Conservation (phyloP, 306 rosid genomes). For the Cercis canadensis region DNA sequence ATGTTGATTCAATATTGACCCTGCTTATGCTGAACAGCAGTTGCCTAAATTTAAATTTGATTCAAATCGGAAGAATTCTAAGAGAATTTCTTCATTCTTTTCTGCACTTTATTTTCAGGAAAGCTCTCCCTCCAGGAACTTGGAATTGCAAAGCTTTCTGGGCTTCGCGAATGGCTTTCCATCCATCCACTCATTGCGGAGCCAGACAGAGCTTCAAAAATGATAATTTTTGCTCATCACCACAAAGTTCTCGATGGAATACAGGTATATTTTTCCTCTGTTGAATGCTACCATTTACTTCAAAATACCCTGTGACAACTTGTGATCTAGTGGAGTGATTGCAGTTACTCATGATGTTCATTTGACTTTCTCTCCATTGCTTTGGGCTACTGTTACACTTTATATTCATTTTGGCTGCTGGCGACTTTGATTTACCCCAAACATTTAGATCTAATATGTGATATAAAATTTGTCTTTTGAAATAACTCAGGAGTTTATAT, state of each 20-base stretch:
- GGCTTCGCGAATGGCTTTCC: slow-evolving; percentile 89
- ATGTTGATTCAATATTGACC: slow-evolving; percentile 12
- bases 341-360: slow-evolving; percentile 1
- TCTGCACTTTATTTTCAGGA: slow-evolving; percentile 35
- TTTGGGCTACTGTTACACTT: slow-evolving; percentile 17
- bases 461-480: slow-evolving; percentile 28
- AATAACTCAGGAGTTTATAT: slow-evolving; percentile 69
- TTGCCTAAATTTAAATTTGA: slow-evolving; percentile 17
- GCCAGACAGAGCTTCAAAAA: slow-evolving; percentile 72
- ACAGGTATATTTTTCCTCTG: slow-evolving; percentile 59
- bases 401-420: slow-evolving; percentile 19
- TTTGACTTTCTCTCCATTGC: slow-evolving; percentile 12
- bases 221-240: slow-evolving; percentile 95
- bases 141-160: slow-evolving; percentile 90
- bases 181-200: slow-evolving; percentile 78
- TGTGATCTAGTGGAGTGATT: slow-evolving; percentile 14
- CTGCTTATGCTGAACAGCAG: slow-evolving; percentile 3
- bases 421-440: slow-evolving; percentile 4
- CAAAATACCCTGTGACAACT: slow-evolving; percentile 6
- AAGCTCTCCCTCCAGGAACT: slow-evolving; percentile 81
- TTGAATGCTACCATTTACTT: slow-evolving; percentile 36
- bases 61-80: slow-evolving; percentile 20
- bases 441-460: slow-evolving; percentile 15
- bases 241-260: slow-evolving; percentile 89
- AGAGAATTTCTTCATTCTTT: slow-evolving; percentile 26